Evolutionary conservation across 192 early-diverging fungal species (phyloP), one percentile per base, ranked within the genome.

Genomic region (Dissophora globulifera): DNA sequence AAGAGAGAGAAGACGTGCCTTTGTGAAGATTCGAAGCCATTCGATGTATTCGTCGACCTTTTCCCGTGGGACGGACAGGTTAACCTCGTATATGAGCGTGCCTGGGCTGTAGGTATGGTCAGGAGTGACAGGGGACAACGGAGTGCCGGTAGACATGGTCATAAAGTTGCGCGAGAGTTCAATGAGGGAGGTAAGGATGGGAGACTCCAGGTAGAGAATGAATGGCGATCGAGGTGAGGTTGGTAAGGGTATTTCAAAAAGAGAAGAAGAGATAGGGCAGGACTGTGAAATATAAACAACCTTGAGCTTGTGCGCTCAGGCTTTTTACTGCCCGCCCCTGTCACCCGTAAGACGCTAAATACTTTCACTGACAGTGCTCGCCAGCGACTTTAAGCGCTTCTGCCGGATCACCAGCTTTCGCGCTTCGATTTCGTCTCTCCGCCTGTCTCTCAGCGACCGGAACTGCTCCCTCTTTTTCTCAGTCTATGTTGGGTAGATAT

Each of bases 51-150:
- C 85, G 10, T 71, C 72, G 17, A 67, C 69, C 25, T 82, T 80
- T 30, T 79, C 82, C 23, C 72, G 70, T 4, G 87, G 84, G 16
- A 88, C 80, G 3, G 84, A 86, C 46, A 88, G 69, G 62, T 87
- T 89, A 50, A 89, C 81, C 58, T 88, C 72, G 33, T 76, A 76
- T 12, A 76, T 43, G 20, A 76, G 64, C 2, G 72, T 76, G 19
- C 72, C 72, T 17, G 72, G 43, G 58, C 58, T 66, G 58, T 76
- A 76, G n/a, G 48, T 76, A 41, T 76, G 72, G 20, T 33, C 26
- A 19, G 58, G 53, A 22, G 50, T 26, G 20, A 23, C 27, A 17
- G 31, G 22, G 2, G 50, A 33, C 6, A n/a, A 5, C 4, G 43
- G 43, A 17, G 43, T n/a, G 23, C 53, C 57, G 51, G 50, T 30